Conservation (phyloP, 257 asterid species). For the Przewalskia tangutica region DNA sequence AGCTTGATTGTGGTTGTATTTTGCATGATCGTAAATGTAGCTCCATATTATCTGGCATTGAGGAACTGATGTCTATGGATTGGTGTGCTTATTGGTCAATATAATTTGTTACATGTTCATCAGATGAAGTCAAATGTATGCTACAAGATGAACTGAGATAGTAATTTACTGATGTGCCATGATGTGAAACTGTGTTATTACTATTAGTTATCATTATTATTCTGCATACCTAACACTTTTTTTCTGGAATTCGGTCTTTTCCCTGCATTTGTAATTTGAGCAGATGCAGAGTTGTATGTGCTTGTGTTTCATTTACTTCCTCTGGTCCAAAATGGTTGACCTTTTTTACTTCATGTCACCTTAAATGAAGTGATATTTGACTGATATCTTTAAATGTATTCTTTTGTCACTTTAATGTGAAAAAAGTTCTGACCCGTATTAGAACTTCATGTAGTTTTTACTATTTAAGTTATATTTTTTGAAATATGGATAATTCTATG, state of each 20-base stretch:
- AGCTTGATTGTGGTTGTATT: not conserved
- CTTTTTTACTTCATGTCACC: not conserved
- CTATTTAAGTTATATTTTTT: not conserved
- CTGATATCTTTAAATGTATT: not conserved
- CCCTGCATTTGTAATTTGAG: slow-evolving; percentile 1
- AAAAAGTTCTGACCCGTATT: not conserved
- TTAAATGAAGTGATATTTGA: not conserved
- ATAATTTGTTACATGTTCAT: not conserved
- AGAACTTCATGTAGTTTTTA: not conserved
- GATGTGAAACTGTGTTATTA: not conserved
- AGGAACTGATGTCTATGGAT: not conserved
- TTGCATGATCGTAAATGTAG: not conserved
- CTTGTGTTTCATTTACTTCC: not conserved
- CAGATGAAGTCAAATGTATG: not conserved
- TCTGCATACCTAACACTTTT: not conserved
- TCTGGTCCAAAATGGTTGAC: not conserved
- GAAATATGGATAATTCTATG: not conserved
- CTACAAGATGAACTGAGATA: not conserved
- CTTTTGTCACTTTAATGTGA: not conserved
- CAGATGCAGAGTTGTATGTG: not conserved
- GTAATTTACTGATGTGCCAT: not conserved
- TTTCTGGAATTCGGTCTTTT: not conserved
- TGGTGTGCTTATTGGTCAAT: not conserved
- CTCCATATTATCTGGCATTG: not conserved
- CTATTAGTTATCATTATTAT: not conserved